Evolutionary conservation across 1,284 basidiomycete genomes (phyloP), one percentile per base, ranked within the genome.

Genomic region (Peniophora sp.): DNA sequence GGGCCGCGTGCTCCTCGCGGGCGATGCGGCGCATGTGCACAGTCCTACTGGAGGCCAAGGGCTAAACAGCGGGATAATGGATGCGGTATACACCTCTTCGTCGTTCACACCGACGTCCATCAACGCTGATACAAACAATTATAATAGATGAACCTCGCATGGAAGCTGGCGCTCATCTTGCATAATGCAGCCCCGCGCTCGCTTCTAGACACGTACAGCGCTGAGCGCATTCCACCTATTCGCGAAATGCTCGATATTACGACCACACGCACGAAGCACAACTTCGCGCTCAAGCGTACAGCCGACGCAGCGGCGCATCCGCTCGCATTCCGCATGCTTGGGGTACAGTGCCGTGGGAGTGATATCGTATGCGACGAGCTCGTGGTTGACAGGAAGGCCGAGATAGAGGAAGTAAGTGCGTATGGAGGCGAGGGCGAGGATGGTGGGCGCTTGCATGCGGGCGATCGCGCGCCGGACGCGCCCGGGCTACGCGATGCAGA

Each of bases 161-260:
- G 72, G 73, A 74, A 75, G 47, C 50, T 74, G 20, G 61, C 68
- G 3, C 56, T 71, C 9, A 69, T 70, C 23, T 49, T 63, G 24
- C 68, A 68, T 24, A 61, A 61, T 2, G 53, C 65, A 23, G 59
- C 72, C 3, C 56, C 64, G 0, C 20, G 39, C 0, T 54, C 59
- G 1, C 61, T 74, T 14, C 63, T 74, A 2, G 58, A 64, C 2
- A 64, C 69, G 0, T 70, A 71, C 51, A 61, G 58, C 16, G 22
- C 56, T 2, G 72, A 71, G 45, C 72, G 69, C 19, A 50, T 66
- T 5, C 72, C 69, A 0, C 65, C 71, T 10, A 65, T 73, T 27
- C 62, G 65, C 0, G 63, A 69, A 45, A 72, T 73, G 67, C 61
- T 67, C 34, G 27, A 54, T 34, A 45, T 39, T 16, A 50, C 52